phyloP scores from a whole-genome alignment of 768 basidiomycete species.

The Coprinellus micaceus region DNA sequence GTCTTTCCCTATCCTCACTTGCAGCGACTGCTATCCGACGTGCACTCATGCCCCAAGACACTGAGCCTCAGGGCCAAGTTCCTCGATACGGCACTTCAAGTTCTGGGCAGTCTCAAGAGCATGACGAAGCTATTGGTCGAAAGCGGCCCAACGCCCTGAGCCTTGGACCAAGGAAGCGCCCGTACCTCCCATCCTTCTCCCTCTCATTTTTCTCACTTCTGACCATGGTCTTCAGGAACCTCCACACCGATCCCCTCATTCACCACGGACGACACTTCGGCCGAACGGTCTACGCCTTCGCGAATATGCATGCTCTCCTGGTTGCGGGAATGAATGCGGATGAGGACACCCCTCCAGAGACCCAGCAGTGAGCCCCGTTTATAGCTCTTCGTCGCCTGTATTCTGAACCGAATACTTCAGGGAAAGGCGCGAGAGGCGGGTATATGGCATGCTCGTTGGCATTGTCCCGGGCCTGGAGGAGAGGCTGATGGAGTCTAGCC shows the following conservation, averaged over 20 bases:
- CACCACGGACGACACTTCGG: constrained; percentile 5
- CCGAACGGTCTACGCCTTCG: background rate
- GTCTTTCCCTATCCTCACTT: too few species aligned
- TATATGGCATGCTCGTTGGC: background rate
- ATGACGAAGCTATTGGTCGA: too few species aligned
- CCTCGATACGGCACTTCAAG: too few species aligned
- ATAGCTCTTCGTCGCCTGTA: too few species aligned
- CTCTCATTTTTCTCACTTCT: background rate
- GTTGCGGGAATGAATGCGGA: background rate
- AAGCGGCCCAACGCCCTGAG: background rate
- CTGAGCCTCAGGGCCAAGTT: too few species aligned
- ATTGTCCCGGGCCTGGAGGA: background rate
- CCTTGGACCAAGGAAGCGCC: background rate
- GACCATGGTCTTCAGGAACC: background rate
- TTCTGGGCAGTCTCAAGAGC: too few species aligned
- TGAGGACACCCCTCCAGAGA: background rate
- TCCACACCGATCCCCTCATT: background rate
- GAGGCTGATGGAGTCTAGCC: background rate
- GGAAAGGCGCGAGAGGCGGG: background rate
- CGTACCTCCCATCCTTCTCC: too few species aligned
- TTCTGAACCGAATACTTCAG: background rate
- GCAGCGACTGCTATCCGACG: too few species aligned
- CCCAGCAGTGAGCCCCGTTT: background rate
- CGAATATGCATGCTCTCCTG: background rate
- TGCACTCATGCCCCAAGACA: too few species aligned